phyloP scores from a whole-genome alignment of 495 filamentous ascomycete genomes.

The Cercophora samala region DNA sequence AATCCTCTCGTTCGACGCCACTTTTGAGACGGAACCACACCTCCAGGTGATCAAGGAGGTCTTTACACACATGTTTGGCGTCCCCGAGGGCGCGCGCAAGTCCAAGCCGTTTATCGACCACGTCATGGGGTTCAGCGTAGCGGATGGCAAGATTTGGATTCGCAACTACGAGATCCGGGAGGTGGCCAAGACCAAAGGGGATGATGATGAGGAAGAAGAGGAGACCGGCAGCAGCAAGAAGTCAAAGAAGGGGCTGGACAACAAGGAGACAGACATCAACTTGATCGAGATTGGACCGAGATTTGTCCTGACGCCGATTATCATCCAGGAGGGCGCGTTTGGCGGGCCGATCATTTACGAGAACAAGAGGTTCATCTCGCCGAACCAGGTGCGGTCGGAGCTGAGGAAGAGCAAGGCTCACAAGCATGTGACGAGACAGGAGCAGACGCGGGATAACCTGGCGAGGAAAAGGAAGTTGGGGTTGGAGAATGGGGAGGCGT shows the following conservation, averaged over 20 bases:
- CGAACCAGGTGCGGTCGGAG: constrained; percentile 88
- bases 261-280: constrained; percentile 66
- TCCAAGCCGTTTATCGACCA: constrained; percentile 96
- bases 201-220: constrained; percentile 33
- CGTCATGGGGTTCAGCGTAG: constrained; percentile 86
- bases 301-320: constrained; percentile 92
- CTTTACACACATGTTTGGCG: constrained; percentile 87
- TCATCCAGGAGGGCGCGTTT: constrained; percentile 93
- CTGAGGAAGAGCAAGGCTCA: constrained; percentile 69
- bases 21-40: constrained; percentile 73
- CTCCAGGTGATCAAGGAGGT: constrained; percentile 77
- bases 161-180: constrained; percentile 91
- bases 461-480: constrained; percentile 74
- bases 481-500: constrained; percentile 61
- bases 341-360: constrained; percentile 97
- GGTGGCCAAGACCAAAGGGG: constrained; percentile 58
- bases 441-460: constrained; percentile 66
- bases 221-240: constrained; percentile 24
- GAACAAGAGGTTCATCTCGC: constrained; percentile 96
- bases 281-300: constrained; percentile 93
- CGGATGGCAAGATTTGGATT: constrained; percentile 96
- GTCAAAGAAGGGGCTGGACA: constrained; percentile 34
- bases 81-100: constrained; percentile 81
- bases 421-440: constrained; percentile 67
- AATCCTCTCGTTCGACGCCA: constrained; percentile 85